phyloP scores from a whole-genome alignment of 352 stramenopile species.

The Pythium inflatum region DNA sequence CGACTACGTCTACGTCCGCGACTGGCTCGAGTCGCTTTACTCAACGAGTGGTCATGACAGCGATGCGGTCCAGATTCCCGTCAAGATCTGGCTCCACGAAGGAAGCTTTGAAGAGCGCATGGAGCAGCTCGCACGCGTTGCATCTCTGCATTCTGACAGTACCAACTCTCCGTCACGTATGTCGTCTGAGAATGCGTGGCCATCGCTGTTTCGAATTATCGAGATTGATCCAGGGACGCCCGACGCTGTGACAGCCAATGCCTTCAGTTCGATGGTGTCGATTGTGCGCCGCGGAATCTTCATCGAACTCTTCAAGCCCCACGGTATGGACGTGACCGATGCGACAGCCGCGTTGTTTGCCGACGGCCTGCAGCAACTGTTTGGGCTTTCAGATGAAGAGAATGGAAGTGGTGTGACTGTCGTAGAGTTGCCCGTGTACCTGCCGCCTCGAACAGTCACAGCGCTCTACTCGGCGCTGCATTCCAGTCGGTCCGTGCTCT shows the following conservation, averaged over 20 bases:
- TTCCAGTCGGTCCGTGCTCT: slow-evolving; percentile 1
- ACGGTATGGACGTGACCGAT: background rate
- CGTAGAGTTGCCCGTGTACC: slow-evolving; percentile 8
- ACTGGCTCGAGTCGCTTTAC: background rate
- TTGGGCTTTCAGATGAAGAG: background rate
- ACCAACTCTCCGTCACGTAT: background rate
- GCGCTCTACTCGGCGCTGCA: slow-evolving; percentile 3
- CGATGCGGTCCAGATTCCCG: background rate
- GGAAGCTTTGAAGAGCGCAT: slow-evolving; percentile 2
- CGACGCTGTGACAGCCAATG: background rate
- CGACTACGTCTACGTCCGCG: background rate
- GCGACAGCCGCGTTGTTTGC: background rate
- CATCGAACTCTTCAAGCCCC: slow-evolving; percentile 7
- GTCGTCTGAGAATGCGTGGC: background rate
- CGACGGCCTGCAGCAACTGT: background rate
- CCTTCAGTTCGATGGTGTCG: background rate
- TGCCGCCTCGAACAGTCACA: slow-evolving; percentile 9
- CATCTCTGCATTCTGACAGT: background rate
- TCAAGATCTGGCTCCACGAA: slow-evolving; percentile 4
- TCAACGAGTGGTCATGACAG: background rate
- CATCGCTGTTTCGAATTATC: background rate
- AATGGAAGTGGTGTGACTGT: background rate
- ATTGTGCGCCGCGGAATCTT: background rate
- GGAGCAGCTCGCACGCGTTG: slow-evolving; percentile 11
- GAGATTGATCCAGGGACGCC: slow-evolving; percentile 3